Base-by-base conservation (phyloP, 768 basidiomycete genomes). In the Boletus tylopilopsis region DNA sequence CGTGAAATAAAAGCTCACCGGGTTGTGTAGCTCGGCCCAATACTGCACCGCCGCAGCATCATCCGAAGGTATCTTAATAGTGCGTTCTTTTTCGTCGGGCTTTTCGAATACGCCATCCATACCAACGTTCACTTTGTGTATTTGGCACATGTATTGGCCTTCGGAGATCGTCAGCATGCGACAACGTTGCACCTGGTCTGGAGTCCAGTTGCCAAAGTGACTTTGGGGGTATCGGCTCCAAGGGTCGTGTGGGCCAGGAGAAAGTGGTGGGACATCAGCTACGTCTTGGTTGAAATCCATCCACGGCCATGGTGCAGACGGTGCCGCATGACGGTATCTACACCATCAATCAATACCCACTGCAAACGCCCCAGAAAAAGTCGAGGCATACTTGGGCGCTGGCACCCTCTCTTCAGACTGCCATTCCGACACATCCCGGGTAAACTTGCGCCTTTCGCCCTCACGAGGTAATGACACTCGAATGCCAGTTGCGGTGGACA, bases 151-250 rank as follows among this genome's bases (percentile, higher is more conserved):
- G 1, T 56, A 48, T 30, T 50, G 25, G 12, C 48, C 45, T 11
- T 47, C 18, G 33, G 55, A 63, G 10, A 54, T 67, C 22, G 44
- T 47, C 46, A 62, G 34, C 66, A 76, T 73, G 45, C 60, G 55
- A 37, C 71, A 71, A 40, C 66, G 59, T 0, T 33, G 0, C 18
- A 74, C 68, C 43, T 81, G 80, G 13, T 60, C 61, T 6, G 59
- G 60, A 0, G 77, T 80, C 81, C 81, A 81, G 50, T 81, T 83
- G 11, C 76, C 76, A 51, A 77, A 83, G 12, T 73, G 63, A 1
- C 74, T 73, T 50, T 78, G 74, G 0, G 81, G 80, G 55, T 82
- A 82, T 51, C 45, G 40, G 7, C 46, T 30, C 74, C 74, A 76
- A 4, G 16, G 41, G 10, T 50, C 36, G 22, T 21, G n/a, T n/a